These are phyloP conservation scores for Neurospora hispaniola DNA, from an alignment of 495 filamentous ascomycete species.

Conservation along the genomic window DNA sequence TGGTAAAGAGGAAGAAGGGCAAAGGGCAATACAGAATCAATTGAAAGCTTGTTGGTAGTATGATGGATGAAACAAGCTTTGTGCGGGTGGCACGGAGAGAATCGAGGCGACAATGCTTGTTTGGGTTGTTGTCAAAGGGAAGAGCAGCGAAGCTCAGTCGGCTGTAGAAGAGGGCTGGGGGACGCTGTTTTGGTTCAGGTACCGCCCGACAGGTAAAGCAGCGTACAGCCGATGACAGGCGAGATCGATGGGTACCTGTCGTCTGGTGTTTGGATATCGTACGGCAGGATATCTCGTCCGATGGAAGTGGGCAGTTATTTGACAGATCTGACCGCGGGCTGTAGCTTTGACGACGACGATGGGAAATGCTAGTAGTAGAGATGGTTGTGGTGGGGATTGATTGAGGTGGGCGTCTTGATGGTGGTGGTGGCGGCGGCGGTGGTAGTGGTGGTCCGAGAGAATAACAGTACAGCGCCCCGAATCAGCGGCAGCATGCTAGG, in stretches of 20 bases:
- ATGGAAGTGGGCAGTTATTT: neutral
- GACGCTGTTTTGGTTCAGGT: neutral
- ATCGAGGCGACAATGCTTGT: neutral
- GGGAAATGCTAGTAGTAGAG: neutral
- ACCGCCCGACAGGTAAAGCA: neutral
- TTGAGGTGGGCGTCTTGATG: neutral
- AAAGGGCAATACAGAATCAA: too few species aligned
- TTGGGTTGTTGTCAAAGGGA: neutral
- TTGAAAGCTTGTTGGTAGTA: neutral
- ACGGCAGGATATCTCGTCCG: neutral
- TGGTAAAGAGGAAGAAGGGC: slow-evolving; percentile 1
- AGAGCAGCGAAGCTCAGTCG: neutral
- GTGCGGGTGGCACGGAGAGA: neutral
- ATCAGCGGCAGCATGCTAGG: neutral
- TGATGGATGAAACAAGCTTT: neutral
- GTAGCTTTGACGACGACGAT: neutral
- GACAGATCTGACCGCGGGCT: neutral
- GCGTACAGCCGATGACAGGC: neutral
- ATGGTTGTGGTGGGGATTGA: neutral
- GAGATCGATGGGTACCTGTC: neutral
- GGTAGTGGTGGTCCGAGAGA: neutral
- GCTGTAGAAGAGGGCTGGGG: neutral
- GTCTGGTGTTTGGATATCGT: neutral
- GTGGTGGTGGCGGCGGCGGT: neutral
- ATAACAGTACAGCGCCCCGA: neutral